Evolutionary conservation across 2,329 filamentous ascomycete species (phyloP), one percentile per base, ranked within the genome.

Genomic region (Cladorrhinum sp.): DNA sequence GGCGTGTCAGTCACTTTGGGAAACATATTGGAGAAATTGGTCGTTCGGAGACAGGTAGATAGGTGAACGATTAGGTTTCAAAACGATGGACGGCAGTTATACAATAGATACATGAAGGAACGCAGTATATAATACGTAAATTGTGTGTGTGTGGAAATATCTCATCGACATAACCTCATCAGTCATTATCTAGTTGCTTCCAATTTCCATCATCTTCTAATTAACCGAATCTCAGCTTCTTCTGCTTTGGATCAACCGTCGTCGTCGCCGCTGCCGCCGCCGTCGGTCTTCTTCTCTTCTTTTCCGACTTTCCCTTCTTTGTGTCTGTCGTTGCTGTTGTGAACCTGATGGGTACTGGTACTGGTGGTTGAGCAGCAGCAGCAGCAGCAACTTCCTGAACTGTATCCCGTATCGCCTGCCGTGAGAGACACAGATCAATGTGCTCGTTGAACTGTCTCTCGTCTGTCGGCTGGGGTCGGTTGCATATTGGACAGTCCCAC

Each of bases 401-500:
- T 0, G 86, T 89, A 69, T 97, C 91, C 51, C 88, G 88, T 68
- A 99, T 98, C 0, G 92, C 91, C 70, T 90, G 86, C 59, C 88
- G 82, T 0, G 93, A 97, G 1, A 99, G 82, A 73, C 95, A 99
- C 8, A 90, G 83, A 72, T 99, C 95, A 56, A 99, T 92, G 70
- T 99, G 95, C 60, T 89, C 85, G 67, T 99, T 99, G 75, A 98
- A 96, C 0, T 77, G 78, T 51, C 81, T 82, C 72, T 97, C 92
- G 55, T 94, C 82, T 0, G 92, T 84, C 0, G 79, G 70, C 70
- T 97, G 93, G 0, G 91, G 87, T 16, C 88, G 80, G n/a, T 79
- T 76, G 73, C 95, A 99, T 50, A 98, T 90, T 0, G 95, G 95
- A 73, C 95, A 99, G 39, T 88, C 82, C 93, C 93, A 98, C 73